These are phyloP conservation scores for Penicillium fimorum DNA, from an alignment of 495 filamentous ascomycete genomes.

Conservation along the genomic window DNA sequence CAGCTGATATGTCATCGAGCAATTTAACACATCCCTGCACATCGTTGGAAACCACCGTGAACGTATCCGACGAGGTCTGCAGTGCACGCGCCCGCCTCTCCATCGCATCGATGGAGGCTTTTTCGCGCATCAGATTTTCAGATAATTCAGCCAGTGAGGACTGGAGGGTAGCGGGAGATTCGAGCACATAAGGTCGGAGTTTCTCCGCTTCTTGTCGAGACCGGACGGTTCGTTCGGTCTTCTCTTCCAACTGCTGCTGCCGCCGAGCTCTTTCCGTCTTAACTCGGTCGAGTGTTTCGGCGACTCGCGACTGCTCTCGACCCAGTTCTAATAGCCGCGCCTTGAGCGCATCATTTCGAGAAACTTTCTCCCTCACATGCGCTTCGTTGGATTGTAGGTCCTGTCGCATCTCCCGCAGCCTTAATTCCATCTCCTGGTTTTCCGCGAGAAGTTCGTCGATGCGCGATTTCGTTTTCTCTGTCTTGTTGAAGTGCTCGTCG, in stretches of 20 bases:
- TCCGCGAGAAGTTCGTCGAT: constrained; percentile 84
- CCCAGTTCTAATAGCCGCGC: constrained; percentile 72
- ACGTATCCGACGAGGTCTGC: constrained; percentile 90
- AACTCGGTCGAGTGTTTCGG: constrained; percentile 71
- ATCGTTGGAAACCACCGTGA: constrained; percentile 76
- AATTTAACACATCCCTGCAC: constrained; percentile 82
- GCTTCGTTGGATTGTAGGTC: constrained; percentile 74
- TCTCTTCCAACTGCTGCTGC: constrained; percentile 73
- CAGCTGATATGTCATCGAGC: constrained; percentile 79
- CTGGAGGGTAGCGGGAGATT: constrained; percentile 80
- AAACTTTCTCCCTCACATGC: constrained; percentile 75
- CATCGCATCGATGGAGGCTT: constrained; percentile 77
- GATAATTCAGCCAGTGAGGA: constrained; percentile 76
- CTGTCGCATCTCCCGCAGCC: constrained; percentile 75
- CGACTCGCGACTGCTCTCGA: constrained; percentile 73
- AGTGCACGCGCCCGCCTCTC: constrained; percentile 82
- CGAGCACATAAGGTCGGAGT: constrained; percentile 84
- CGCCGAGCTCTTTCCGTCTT: constrained; percentile 70
- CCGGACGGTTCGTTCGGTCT: constrained; percentile 59
- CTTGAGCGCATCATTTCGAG: constrained; percentile 81
- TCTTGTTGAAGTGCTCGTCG: constrained; percentile 87
- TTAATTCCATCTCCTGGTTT: constrained; percentile 80
- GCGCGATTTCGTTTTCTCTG: constrained; percentile 76
- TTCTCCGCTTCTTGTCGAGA: constrained; percentile 78
- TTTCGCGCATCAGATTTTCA: constrained; percentile 71